These are phyloP conservation scores for Colletotrichum eleusines DNA, from an alignment of 2,329 filamentous ascomycete genomes.

Conservation along the genomic window DNA sequence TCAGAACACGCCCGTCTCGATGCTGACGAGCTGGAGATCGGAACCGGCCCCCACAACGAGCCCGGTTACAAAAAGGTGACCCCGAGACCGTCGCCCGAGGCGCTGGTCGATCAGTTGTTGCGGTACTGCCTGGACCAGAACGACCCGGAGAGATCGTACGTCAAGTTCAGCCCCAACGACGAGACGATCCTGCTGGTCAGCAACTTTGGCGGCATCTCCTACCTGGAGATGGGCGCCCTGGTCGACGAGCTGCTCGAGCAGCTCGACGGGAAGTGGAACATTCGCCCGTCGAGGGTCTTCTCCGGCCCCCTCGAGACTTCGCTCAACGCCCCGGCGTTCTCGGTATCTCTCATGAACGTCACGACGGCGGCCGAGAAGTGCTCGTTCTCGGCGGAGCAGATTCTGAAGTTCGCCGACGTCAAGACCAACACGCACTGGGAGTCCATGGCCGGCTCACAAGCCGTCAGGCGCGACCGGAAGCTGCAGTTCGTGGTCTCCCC, in stretches of 20 bases:
- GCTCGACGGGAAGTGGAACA: constrained; percentile 59
- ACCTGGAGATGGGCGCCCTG: constrained; percentile 67
- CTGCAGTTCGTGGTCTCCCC: constrained; percentile 59
- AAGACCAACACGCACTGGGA: constrained; percentile 71
- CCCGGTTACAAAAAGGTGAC: constrained; percentile 70
- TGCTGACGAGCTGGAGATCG: constrained; percentile 69
- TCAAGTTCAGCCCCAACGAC: constrained; percentile 60
- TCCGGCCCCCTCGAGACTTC: constrained; percentile 77
- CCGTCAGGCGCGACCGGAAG: constrained; percentile 50
- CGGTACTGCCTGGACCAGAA: constrained; percentile 69
- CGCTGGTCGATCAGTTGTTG: constrained; percentile 69
- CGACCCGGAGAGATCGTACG: constrained; percentile 63
- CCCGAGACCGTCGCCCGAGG: constrained; percentile 61
- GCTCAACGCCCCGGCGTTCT: constrained; percentile 78
- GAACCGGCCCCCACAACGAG: constrained; percentile 76
- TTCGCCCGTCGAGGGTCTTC: constrained; percentile 66
- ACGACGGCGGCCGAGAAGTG: constrained; percentile 59
- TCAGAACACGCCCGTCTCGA: constrained; percentile 61
- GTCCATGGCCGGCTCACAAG: constrained; percentile 62
- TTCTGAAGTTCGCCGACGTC: constrained; percentile 74
- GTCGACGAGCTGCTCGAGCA: constrained; percentile 66
- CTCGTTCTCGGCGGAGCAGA: constrained; percentile 61
- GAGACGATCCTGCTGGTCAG: constrained; percentile 67
- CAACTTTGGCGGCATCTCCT: constrained; percentile 71
- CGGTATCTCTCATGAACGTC: constrained; percentile 73